Evolutionary conservation across 768 basidiomycete genomes (phyloP), one percentile per base, ranked within the genome.

Genomic region (Punctularia strigosozonata): DNA sequence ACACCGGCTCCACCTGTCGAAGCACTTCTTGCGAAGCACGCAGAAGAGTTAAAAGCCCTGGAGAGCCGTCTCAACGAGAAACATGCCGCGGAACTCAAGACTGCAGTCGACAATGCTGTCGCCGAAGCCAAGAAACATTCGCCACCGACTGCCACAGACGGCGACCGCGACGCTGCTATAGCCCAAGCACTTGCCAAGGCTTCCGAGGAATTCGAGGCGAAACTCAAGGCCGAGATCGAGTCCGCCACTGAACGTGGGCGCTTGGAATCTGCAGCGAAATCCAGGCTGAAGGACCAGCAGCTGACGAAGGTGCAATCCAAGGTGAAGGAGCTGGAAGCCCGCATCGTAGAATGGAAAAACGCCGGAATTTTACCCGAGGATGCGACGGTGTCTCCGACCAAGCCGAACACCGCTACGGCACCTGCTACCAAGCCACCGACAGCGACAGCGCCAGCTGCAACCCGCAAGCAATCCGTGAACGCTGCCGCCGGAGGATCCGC

Each of bases 161-260:
- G 58, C 2, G 62, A 65, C 22, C 63, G 68, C 7, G 61, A 73
- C 38, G 68, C 69, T 20, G 67, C 71, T 19, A 58, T 80, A 26
- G 64, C 62, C 1, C 61, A 63, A 8, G 73, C 71, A 4, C 57
- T 76, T 32, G 59, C 57, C 1, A 67, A 70, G 31, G 64, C 70
- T 42, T 65, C 75, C 36, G 62, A 66, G 45, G 60, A 66, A 18
- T 43, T 68, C 4, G 60, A 70, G 51, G 57, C 62, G 8, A 63
- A 60, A 28, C 73, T 73, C 18, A 60, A 64, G 5, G 64, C 71
- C 18, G 80, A 80, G 37, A 71, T 84, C 24, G 65, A 65, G 3
- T 63, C 71, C 5, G 84, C 84, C 1, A 65, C 80, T 5, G 84
- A 87, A 36, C 62, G 72, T 3, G 84, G 84, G 2, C 65, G 83